Evolutionary conservation across 2,329 filamentous ascomycete species (phyloP).

Genomic region (Aspergillus persii): DNA sequence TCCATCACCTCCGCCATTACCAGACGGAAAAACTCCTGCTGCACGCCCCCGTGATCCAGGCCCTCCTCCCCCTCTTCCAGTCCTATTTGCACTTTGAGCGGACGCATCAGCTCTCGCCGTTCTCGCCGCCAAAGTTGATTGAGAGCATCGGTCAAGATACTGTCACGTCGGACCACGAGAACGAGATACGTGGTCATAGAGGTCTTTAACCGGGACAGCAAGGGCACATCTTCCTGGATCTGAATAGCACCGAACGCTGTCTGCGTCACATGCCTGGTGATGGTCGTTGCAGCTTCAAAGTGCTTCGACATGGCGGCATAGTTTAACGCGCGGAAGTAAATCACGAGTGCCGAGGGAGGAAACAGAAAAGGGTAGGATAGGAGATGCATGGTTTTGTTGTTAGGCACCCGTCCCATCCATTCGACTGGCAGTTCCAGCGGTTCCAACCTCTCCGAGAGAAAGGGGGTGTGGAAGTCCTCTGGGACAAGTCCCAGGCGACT

Average conservation of each 20-base stretch:
- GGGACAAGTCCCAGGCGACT: conserved; percentile 65
- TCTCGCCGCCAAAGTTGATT: conserved; percentile 89
- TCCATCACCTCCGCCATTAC: conserved; percentile 76
- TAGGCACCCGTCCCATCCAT: conserved; percentile 64
- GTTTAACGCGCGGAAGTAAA: conserved; percentile 85
- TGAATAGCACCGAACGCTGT: conserved; percentile 44
- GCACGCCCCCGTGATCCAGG: conserved; percentile 89
- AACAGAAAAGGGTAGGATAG: conserved; percentile 82
- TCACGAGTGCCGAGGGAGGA: conserved; percentile 66
- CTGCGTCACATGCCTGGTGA: conserved; percentile 45
- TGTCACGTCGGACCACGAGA: conserved; percentile 64
- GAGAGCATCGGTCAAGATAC: conserved; percentile 71
- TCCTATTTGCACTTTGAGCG: conserved; percentile 83
- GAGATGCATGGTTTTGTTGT: conserved; percentile 67
- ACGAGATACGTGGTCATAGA: conserved; percentile 70
- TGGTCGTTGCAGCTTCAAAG: conserved; percentile 64
- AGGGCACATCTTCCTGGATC: conserved; percentile 57
- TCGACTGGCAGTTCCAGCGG: conserved; percentile 69
- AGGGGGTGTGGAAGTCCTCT: conserved; percentile 70
- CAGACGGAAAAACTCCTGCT: conserved; percentile 92
- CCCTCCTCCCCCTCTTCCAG: conserved; percentile 82
- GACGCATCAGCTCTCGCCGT: conserved; percentile 75
- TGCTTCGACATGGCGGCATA: conserved; percentile 80
- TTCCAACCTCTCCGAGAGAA: conserved; percentile 74
- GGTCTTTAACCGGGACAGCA: conserved; percentile 63